Conservation (phyloP, 1,284 basidiomycete genomes). For the Cystobasidiaceae sp. region DNA sequence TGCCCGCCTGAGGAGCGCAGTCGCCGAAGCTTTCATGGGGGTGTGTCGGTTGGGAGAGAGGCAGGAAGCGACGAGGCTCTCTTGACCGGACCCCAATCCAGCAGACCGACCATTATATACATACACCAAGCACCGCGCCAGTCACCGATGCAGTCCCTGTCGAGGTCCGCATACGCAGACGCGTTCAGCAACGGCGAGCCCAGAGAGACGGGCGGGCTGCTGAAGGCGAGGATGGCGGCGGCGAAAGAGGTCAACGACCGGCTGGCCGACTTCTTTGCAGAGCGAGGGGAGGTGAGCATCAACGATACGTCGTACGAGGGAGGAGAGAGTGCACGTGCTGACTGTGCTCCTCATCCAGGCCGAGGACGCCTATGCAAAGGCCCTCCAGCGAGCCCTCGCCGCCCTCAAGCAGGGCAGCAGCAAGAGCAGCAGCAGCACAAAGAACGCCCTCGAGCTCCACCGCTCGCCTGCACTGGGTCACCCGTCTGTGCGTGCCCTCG, state of each 20-base stretch:
- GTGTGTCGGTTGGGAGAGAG: too few species aligned
- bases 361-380: constrained; percentile 26
- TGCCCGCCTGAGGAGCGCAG: background rate
- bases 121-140: too few species aligned
- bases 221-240: constrained; percentile 4
- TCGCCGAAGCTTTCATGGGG: too few species aligned
- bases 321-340: background rate
- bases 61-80: too few species aligned
- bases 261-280: constrained; percentile 15
- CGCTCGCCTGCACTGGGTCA: constrained; percentile 10
- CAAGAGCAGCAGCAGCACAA: too few species aligned
- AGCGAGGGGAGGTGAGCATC: constrained; percentile 24
- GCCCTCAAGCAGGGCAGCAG: constrained; percentile 7
- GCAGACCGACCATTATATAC: too few species aligned
- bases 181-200: constrained; percentile 19
- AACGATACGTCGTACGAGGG: background rate
- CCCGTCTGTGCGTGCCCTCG: constrained; percentile 1
- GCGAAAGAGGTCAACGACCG: constrained; percentile 23
- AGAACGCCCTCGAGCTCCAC: constrained; percentile 12
- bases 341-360: background rate
- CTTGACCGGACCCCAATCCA: too few species aligned
- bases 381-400: constrained; percentile 7
- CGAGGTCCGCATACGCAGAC: constrained; percentile 20
- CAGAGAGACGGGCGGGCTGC: background rate
- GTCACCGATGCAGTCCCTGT: constrained; percentile 17